A percentile compares a stretch with the other conserved stretches of the same genome.
Conservation (phyloP, 1,284 basidiomycete species). For the Coniferiporia weirii region DNA sequence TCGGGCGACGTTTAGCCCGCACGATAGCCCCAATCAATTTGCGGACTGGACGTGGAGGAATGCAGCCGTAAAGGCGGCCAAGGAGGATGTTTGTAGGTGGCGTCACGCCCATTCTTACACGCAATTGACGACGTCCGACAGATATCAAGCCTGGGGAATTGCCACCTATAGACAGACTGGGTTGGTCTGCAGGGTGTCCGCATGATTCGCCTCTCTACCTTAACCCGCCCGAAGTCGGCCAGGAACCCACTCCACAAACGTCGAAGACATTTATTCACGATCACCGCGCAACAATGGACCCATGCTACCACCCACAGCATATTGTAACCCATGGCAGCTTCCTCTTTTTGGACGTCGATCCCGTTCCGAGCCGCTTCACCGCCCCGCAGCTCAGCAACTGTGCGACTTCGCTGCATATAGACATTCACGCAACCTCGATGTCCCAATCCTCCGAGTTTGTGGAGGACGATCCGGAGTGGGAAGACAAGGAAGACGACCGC, state of each 20-base stretch:
- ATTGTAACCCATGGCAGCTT: constrained; percentile 50
- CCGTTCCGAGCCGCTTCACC: constrained; percentile 36
- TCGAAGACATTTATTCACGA: constrained; percentile 46
- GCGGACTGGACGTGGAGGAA: constrained; percentile 25
- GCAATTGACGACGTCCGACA: constrained; percentile 18
- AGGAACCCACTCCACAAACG: constrained; percentile 22
- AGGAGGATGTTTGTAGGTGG: constrained; percentile 26
- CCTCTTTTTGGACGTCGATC: constrained; percentile 46
- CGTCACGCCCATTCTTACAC: neutral
- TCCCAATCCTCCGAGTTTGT: constrained; percentile 31
- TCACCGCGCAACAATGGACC: constrained; percentile 49
- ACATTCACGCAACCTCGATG: constrained; percentile 51
- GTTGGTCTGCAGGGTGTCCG: constrained; percentile 40
- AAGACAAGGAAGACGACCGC: constrained; percentile 48
- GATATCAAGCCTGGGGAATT: constrained; percentile 34
- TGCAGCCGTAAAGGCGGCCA: constrained; percentile 26
- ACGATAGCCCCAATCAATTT: constrained; percentile 28
- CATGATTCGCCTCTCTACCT: constrained; percentile 34
- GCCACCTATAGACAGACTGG: constrained; percentile 29
- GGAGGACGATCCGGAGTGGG: constrained; percentile 48
- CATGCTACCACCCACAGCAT: constrained; percentile 48
- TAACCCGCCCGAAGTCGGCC: constrained; percentile 18
- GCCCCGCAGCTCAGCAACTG: constrained; percentile 52
- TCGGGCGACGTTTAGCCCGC: constrained; percentile 28
- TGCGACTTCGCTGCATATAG: constrained; percentile 49